Base-by-base conservation (phyloP, 1,284 basidiomycete species). In the Apiotrichum montevideense region DNA sequence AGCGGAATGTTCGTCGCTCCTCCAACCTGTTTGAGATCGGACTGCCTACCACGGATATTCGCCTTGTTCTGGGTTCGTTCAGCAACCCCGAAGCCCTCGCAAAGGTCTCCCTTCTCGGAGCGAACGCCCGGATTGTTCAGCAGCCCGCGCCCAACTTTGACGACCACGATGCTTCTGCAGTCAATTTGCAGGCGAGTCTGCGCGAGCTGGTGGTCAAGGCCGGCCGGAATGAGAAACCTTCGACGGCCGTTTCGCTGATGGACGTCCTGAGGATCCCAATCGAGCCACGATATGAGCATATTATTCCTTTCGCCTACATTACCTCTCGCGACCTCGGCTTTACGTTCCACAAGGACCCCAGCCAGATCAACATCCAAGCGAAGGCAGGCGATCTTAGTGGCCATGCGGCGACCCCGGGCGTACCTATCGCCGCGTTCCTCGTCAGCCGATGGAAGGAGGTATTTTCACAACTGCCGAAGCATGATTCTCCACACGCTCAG, bases 331-430 rank as follows among this genome's bases (percentile, higher is more conserved):
- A 51, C 3, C 15, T 59, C 0, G 56, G 50, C 6, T 29, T 55
- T 1, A 56, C 57, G 4, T 51, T 51, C 34, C 44, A 55, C 15
- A 42, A 58, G 13, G 40, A 47, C 2, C 29, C 45, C 0, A 41
- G 41, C 2, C 35, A 42, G 4, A 45, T 37, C n/a, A 56, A 50
- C 0, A 14, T 62, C 11, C 59, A 61, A 33, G 48, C 53, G 42
- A 63, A 58, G 35, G 37, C 51, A 10, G 46, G 47, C 4, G 54
- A 56, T 21, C 41, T 51, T 21, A 47, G 48, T 2, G 33, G 60
- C 3, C 52, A 63, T 33, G 54, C 54, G 0, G 61, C 66, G 14
- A 68, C 65, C 0, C 49, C 59, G 5, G 57, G 58, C 3, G 46
- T 66, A 7, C 55, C 62, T 2, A 50, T 54, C 35, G 52, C 61